phyloP scores from a whole-genome alignment of 768 basidiomycete species.

The Cantharellus anzutake region DNA sequence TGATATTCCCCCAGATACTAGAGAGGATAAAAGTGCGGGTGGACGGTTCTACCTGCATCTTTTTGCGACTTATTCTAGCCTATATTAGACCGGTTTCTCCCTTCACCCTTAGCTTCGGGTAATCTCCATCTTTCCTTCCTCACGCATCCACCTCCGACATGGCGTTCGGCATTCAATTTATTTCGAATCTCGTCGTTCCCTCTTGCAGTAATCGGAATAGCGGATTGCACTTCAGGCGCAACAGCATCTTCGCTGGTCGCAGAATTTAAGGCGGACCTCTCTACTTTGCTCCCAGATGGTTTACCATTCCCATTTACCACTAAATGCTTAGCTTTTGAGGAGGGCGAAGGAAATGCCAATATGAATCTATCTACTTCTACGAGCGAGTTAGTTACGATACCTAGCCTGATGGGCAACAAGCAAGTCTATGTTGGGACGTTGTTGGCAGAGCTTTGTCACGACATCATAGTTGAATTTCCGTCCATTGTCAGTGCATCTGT shows the following conservation, averaged over 20 bases:
- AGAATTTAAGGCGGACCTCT: conserved; percentile 46
- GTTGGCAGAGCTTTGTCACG: conserved; percentile 75
- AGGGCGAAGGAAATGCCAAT: conserved; percentile 33
- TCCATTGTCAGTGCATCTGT: conserved; percentile 38
- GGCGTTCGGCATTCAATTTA: conserved; percentile 48
- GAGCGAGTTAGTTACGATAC: conserved; percentile 53
- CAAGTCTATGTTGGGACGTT: conserved; percentile 75
- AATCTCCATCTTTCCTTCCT: conserved; percentile 64
- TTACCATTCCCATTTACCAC: conserved; percentile 60
- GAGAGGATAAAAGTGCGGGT: conserved; percentile 49
- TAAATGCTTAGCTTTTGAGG: conserved; percentile 76
- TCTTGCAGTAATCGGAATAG: conserved; percentile 74
- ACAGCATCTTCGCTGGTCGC: conserved; percentile 33
- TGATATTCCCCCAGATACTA: conserved; percentile 64
- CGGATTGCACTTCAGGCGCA: conserved; percentile 41
- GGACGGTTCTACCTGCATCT: conserved; percentile 10
- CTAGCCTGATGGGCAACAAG: conserved; percentile 73
- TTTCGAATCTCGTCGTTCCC: conserved; percentile 68
- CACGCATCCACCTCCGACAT: conserved; percentile 50
- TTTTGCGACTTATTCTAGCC: background rate
- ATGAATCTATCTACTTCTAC: conserved; percentile 31
- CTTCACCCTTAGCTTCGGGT: conserved; percentile 53
- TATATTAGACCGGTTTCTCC: conserved; percentile 57
- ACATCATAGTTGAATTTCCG: conserved; percentile 71
- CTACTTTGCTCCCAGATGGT: conserved; percentile 45